phyloP scores from a whole-genome alignment of 352 stramenopile species.

The Pythium rishiriense region DNA sequence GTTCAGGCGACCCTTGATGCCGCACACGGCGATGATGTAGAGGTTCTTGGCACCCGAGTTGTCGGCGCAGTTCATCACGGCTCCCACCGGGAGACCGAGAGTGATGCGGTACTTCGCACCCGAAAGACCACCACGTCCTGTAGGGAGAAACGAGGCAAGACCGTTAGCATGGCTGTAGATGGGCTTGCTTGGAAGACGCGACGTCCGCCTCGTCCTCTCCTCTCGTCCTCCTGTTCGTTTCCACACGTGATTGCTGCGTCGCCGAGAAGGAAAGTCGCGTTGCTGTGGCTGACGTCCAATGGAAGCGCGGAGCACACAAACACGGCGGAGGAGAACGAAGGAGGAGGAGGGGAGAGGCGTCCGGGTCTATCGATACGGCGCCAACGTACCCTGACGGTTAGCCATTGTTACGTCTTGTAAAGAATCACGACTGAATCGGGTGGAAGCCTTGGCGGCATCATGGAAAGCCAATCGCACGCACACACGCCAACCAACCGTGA shows the following conservation, averaged over 20 bases:
- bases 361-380: background rate
- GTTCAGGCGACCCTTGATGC: conserved; percentile 99
- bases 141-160: background rate
- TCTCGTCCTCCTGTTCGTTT: no score
- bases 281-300: conserved; percentile 7
- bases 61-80: conserved; percentile 99
- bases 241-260: no score
- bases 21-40: conserved; percentile 99
- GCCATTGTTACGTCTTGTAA: conserved; percentile 83
- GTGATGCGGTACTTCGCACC: conserved; percentile 99
- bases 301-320: background rate
- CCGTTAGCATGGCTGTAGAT: background rate
- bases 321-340: background rate
- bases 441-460: conserved; percentile 5
- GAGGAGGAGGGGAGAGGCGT: background rate
- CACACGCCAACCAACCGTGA: conserved; percentile 25
- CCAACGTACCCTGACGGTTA: conserved; percentile 61
- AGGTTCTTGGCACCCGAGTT: conserved; percentile 99
- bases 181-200: no score
- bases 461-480: conserved; percentile 38
- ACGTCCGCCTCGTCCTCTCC: no score
- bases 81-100: conserved; percentile 97
- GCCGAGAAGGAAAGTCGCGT: background rate
- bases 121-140: conserved; percentile 95
- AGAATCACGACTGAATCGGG: conserved; percentile 77